Evolutionary conservation across 2,329 filamentous ascomycete species (phyloP), one percentile per base, ranked within the genome.

Genomic region (Fusarium temperatum): DNA sequence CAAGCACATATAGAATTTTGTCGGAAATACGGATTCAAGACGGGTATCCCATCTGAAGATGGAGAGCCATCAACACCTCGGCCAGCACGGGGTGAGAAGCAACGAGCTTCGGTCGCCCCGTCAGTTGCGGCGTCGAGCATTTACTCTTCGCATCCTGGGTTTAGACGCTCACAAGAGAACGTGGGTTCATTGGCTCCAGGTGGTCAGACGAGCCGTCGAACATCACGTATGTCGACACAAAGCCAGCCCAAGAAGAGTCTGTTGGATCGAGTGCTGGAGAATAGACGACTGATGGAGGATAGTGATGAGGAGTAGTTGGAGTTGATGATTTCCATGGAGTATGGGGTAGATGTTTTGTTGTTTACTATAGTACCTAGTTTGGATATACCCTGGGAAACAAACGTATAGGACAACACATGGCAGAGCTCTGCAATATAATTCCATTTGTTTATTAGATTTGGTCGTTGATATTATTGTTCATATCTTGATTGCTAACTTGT

Each of bases 91-190:
- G 26, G 26, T 26, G 26, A 26, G 26, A 26, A 26, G 26, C 26
- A 26, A 26, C 26, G 38, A 28, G 26, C 24, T 1, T 32, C 17
- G 8, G 53, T n/a, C 22, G n/a, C 18, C 5, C 18, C 24, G 5
- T 63, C 63, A 7, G 15, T 56, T 44, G 57, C 48, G 9, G n/a
- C 68, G 8, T 78, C 76, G 24, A 78, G 76, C 24, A 18, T 75
- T 5, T 78, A 77, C 62, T 78, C 75, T 24, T 32, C 56, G 5
- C 64, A 73, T 32, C 62, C 72, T 22, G 72, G 68, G 15, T 73
- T 75, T 35, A 66, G 68, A 24, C 61, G 57, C 10, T 66, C 61
- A 36, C 68, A 73, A 39, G 53, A 62, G n/a, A 26, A 55, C 4
- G 8, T 28, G 26, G 51, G 51, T 30, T 36, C 30, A 18, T 9